Base-by-base conservation (phyloP, 202 grass and related monocot species). In the Saccharum hybrid region DNA sequence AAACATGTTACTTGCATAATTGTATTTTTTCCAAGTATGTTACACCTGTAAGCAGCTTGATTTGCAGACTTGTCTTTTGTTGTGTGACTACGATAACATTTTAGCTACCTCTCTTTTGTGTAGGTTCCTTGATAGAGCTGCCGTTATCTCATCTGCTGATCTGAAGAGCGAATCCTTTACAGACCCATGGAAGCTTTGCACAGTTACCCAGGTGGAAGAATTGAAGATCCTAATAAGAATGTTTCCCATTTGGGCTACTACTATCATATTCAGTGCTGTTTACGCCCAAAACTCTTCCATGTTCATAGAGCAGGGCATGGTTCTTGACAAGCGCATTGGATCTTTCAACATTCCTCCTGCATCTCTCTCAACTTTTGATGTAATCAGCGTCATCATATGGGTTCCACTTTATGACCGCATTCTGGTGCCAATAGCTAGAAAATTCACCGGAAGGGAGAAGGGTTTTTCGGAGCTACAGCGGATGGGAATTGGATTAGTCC, bases 151-250 rank as follows among this genome's bases (percentile, higher is more conserved):
- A 59, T 66, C 83, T 74, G 23, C 22, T 78, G 90, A 94, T 80
- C 45, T 66, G 21, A 94, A 93, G 64, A 66, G 61, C n/a, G 75
- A 71, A 65, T 37, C 42, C 39, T 84, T 22, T 73, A 72, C 82
- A 60, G 82, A 82, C 51, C 87, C 92, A 57, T 97, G 92, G 92
- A 91, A 63, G 67, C 72, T 97, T 26, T 92, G 92, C 81, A 97
- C 94, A 2, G 74, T 97, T 52, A 97, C 92, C 74, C 94, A 97
- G 28, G 94, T 97, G 68, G 94, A 97, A 87, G 94, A 97, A 91
- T 62, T 94, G 71, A 97, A 94, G 86, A 94, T 94, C 73, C 63
- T 94, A 30, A 66, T 85, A 34, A 84, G 90, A 72, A 93, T 97
- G 92, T 93, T 97, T 74, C 94, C 94, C 2, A 86, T 94, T 60